Evolutionary conservation across 768 basidiomycete species (phyloP).

Genomic region (Brasilioporus rufonigricans): DNA sequence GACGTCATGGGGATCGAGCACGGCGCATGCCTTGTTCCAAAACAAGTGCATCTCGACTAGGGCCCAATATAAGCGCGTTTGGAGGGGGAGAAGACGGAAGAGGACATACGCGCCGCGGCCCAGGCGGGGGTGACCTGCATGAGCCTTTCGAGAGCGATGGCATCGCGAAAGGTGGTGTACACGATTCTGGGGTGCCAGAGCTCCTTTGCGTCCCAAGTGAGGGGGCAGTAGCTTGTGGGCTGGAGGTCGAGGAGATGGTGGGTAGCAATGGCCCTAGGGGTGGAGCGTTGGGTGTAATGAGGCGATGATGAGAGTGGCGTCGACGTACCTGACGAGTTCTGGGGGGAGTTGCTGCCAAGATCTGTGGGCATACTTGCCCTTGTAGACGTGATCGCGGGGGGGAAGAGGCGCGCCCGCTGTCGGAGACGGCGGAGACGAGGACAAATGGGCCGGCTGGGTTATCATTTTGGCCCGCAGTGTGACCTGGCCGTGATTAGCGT

Average conservation of each 20-base stretch:
- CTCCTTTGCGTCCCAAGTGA: slow-evolving; percentile 46
- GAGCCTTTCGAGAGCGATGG: slow-evolving; percentile 54
- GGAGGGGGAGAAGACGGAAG: not conserved
- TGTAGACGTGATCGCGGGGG: slow-evolving; percentile 40
- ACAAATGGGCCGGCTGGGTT: slow-evolving; percentile 21
- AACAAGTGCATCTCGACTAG: slow-evolving; percentile 71
- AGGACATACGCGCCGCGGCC: slow-evolving; percentile 54
- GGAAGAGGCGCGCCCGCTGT: slow-evolving; percentile 4
- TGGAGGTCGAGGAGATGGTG: slow-evolving; percentile 53
- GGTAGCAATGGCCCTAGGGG: slow-evolving; percentile 36
- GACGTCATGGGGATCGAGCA: slow-evolving; percentile 61
- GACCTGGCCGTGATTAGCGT: slow-evolving; percentile 37
- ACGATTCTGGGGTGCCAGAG: slow-evolving; percentile 63
- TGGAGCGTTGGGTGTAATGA: slow-evolving; percentile 2
- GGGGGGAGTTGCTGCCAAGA: slow-evolving; percentile 63
- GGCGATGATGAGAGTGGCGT: slow-evolving; percentile 29
- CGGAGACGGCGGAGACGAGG: slow-evolving; percentile 15
- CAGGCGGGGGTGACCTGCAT: slow-evolving; percentile 65
- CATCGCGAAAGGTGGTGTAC: slow-evolving; percentile 62
- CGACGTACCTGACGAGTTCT: slow-evolving; percentile 57
- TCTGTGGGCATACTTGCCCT: slow-evolving; percentile 55
- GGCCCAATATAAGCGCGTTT: slow-evolving; percentile 8
- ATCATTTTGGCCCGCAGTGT: slow-evolving; percentile 36
- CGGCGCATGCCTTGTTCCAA: slow-evolving; percentile 62
- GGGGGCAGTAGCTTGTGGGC: slow-evolving; percentile 44